These are phyloP conservation scores for Clitopilus passeckerianus DNA, from an alignment of 768 basidiomycete species.

Conservation along the genomic window DNA sequence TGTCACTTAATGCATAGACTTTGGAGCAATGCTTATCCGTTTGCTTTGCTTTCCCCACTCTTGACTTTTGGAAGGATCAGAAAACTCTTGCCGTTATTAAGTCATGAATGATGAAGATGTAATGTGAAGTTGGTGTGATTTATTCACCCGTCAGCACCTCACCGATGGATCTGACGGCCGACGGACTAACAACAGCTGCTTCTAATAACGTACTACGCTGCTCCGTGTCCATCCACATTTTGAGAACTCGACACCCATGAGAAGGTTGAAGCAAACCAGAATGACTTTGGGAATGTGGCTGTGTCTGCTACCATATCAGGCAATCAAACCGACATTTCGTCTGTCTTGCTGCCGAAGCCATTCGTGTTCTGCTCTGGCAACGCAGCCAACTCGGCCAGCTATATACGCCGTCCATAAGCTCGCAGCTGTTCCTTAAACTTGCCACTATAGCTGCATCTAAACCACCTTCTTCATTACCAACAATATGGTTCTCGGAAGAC, in stretches of 20 bases:
- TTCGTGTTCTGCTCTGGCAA: conserved; percentile 1
- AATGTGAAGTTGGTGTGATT: no score
- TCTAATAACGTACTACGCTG: no score
- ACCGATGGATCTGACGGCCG: no score
- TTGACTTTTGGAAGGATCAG: background rate
- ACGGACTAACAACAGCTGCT: no score
- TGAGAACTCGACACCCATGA: no score
- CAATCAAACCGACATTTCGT: background rate
- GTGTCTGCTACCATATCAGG: background rate
- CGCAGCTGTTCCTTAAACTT: background rate
- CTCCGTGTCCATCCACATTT: no score
- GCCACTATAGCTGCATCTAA: background rate
- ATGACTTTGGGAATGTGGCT: background rate
- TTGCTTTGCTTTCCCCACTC: background rate
- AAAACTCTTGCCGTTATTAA: no score
- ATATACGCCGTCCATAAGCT: background rate
- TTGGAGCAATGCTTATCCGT: background rate
- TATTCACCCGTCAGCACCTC: no score
- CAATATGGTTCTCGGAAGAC: conserved; percentile 60
- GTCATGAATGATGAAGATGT: no score
- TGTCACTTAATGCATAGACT: background rate
- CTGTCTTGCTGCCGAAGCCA: background rate
- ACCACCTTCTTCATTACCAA: background rate
- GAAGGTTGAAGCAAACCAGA: no score
- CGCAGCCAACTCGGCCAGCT: background rate